Evolutionary conservation across 768 basidiomycete species (phyloP), one percentile per base, ranked within the genome.

Genomic region (Rhizopogon sp.): DNA sequence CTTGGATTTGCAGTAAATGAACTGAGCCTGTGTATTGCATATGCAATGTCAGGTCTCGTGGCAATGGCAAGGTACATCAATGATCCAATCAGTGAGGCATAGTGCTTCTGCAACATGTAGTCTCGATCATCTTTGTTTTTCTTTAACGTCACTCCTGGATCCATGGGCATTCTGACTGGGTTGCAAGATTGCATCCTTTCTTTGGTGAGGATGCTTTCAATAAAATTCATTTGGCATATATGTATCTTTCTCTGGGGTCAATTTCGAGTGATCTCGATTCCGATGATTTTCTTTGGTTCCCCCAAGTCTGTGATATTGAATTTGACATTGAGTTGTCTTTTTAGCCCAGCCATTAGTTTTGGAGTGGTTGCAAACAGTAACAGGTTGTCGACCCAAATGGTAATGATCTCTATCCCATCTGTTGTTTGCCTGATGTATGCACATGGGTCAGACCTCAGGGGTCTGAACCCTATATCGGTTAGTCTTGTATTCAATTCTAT

Each of bases 291-390:
- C 13, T 55, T 50, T 11, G 62, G 59, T 17, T 61, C 55, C 39
- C 67, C 66, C 2, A 68, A 42, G 50, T 66, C 63, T 4, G 49
- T 64, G 13, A 64, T 56, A 2, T 61, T 56, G 35, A 66, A 66
- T 22, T 49, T 43, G 22, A 16, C 13, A 9, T 55, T 6, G 39
- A 64, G 52, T 45, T 58, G 54, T 44, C 40, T 22, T 51, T 62
- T 53, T 35, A 53, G 31, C 31, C 35, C 33, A 13, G 43, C 42
- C 50, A 55, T 20, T 31, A 53, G 16, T 2, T 16, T 28, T 35
- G 6, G 5, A 11, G 22, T 49, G 9, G 56, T 62, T 9, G 53
- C 50, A 37, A 64, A 57, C 17, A 70, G 45, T 2, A 31, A 8
- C 29, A 31, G 7, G 5, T 31, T 6, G 5, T 31, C 29, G 0